These are phyloP conservation scores for Suillus discolor DNA, from an alignment of 768 basidiomycete species.

Conservation along the genomic window DNA sequence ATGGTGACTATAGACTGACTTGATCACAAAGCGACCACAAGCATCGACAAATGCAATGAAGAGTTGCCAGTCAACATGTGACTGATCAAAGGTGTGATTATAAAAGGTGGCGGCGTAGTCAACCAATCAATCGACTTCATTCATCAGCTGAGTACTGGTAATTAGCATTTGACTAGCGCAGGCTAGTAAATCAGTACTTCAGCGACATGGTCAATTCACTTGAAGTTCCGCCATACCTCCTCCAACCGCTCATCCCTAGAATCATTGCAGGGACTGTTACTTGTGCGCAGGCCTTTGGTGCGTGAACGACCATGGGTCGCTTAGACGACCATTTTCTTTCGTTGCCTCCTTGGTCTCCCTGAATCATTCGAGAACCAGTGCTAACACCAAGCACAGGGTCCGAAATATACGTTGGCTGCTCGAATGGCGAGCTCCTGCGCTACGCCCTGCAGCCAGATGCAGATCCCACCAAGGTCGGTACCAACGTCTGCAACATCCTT, in stretches of 20 bases:
- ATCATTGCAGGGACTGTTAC: constrained; percentile 30
- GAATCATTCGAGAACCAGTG: not conserved
- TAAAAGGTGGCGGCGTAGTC: not conserved
- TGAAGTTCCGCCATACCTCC: constrained; percentile 63
- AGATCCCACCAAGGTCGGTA: constrained; percentile 48
- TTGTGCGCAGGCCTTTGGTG: constrained; percentile 63
- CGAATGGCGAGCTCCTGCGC: constrained; percentile 82
- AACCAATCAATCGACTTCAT: not conserved
- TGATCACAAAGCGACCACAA: not conserved
- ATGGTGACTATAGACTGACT: not conserved
- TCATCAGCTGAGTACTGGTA: not conserved
- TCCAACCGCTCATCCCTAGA: constrained; percentile 48
- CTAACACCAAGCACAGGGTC: constrained; percentile 49
- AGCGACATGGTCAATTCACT: constrained; percentile 32
- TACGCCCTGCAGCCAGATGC: constrained; percentile 67
- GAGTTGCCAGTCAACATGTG: not conserved
- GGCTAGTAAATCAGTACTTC: not conserved
- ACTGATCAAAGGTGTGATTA: constrained; percentile 4
- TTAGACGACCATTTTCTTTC: constrained; percentile 3
- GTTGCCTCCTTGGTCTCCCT: constrained; percentile 11
- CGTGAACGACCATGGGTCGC: constrained; percentile 17
- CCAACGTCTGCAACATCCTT: not conserved
- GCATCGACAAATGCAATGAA: not conserved
- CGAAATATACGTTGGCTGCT: constrained; percentile 86
- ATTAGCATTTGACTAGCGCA: not conserved